Base-by-base conservation (phyloP, 2,329 filamentous ascomycete species). In the Aspergillus quadrilineatus region DNA sequence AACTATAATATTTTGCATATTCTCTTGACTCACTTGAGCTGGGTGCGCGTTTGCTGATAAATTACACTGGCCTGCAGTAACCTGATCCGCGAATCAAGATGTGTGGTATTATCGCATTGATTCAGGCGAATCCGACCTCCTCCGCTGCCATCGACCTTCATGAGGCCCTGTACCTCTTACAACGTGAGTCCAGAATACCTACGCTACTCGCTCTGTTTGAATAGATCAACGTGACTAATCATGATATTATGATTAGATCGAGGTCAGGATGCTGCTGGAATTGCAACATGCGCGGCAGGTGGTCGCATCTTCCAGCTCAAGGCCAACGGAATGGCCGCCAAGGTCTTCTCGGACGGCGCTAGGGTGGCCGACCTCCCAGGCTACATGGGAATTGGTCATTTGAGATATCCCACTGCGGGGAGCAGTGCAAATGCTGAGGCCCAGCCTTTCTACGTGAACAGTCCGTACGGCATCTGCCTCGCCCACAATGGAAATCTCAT, bases 371-470 rank as follows among this genome's bases (percentile, higher is more conserved):
- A 92, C 67, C 82, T 94, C 50, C 89, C 90, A 10, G 92, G 92
- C 34, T 93, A 85, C 74, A 92, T 94, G 89, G 91, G 90, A 60
- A 82, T 96, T 58, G 89, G 85, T 42, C 92, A 97, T 74, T 75
- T 97, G 64, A 82, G 92, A 71, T 97, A 97, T 74, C 92, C 92
- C 9, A 97, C 92, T 6, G 89, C 89, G 10, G 92, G 92, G 56
- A 94, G 87, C 71, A 89, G 88, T 63, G 85, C 85, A 57, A 93
- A 90, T 68, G 87, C 90, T 6, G 91, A 96, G 75, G 90, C 90
- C 9, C 92, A 96, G 75, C 92, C 92, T 0, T 96, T 97, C 74
- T 96, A 94, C 70, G 90, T 94, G 67, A 96, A 96, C 78, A 84
- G 83, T 56, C 90, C 90, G 1, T 94, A 91, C 69, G 91, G 91